Conservation (phyloP, 2,329 filamentous ascomycete species). For the Mycocentrospora acerina region DNA sequence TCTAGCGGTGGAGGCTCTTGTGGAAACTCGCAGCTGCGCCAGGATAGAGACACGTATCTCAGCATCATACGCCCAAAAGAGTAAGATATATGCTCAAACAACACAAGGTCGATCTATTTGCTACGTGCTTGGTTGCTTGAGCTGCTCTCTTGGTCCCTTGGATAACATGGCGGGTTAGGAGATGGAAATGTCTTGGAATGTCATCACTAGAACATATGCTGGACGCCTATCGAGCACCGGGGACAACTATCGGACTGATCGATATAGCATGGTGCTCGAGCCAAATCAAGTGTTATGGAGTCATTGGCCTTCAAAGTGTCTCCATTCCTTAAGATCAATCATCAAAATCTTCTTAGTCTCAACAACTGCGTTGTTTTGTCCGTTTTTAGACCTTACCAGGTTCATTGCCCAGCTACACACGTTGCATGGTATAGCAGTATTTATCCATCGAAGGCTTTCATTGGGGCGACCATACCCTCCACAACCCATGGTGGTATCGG, state of each 20-base stretch:
- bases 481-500: conserved; percentile 3
- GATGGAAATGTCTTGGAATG: too few relatives aligned
- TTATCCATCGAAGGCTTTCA: conserved; percentile 1
- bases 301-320: too few relatives aligned
- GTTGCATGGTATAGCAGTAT: conserved; percentile 5
- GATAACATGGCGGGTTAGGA: too few relatives aligned
- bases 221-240: too few relatives aligned
- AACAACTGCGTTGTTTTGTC: conserved; percentile 3
- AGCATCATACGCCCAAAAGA: background rate
- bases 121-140: too few relatives aligned
- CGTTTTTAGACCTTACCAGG: background rate
- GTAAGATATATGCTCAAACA: background rate
- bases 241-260: too few relatives aligned
- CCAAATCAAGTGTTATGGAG: too few relatives aligned
- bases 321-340: too few relatives aligned
- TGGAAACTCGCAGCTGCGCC: conserved; percentile 18
- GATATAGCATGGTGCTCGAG: too few relatives aligned
- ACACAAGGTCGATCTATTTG: too few relatives aligned
- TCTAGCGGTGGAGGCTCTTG: conserved; percentile 18
- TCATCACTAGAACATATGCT: too few relatives aligned
- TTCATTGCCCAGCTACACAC: conserved; percentile 2
- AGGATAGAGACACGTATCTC: conserved; percentile 12
- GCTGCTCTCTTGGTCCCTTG: too few relatives aligned
- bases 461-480: conserved; percentile 13
- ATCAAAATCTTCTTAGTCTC: conserved; percentile 4